These are phyloP conservation scores for Trichoderma orchidacearum DNA, from an alignment of 495 filamentous ascomycete genomes.

Conservation along the genomic window DNA sequence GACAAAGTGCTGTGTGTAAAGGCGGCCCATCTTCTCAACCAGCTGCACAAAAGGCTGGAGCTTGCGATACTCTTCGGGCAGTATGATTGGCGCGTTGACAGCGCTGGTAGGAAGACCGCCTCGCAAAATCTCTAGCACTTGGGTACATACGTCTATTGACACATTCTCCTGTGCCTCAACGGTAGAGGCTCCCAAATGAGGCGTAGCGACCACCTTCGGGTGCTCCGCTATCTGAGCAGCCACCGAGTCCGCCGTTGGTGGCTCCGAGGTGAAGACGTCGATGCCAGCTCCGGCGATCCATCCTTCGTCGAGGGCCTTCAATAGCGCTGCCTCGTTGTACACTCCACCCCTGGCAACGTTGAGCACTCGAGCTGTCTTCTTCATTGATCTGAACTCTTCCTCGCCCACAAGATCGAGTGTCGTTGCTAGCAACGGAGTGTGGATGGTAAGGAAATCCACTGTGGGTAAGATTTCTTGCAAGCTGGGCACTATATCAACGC, in stretches of 20 bases:
- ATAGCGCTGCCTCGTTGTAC: slow-evolving; percentile 55
- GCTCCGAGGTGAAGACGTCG: slow-evolving; percentile 64
- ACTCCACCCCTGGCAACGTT: slow-evolving; percentile 66
- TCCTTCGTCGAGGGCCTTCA: slow-evolving; percentile 50
- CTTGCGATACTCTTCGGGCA: slow-evolving; percentile 56
- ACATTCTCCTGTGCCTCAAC: slow-evolving; percentile 71
- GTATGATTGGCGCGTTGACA: slow-evolving; percentile 59
- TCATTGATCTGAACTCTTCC: slow-evolving; percentile 52
- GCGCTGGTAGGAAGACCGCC: slow-evolving; percentile 54
- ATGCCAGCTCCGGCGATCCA: slow-evolving; percentile 59
- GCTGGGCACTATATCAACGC: slow-evolving; percentile 38
- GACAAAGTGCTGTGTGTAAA: slow-evolving; percentile 59
- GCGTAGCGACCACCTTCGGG: slow-evolving; percentile 51
- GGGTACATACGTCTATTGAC: slow-evolving; percentile 56
- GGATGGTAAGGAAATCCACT: slow-evolving; percentile 61
- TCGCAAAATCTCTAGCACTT: slow-evolving; percentile 52
- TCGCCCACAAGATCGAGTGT: slow-evolving; percentile 53
- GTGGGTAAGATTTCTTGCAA: slow-evolving; percentile 42
- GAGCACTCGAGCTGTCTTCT: slow-evolving; percentile 46
- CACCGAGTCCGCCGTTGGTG: slow-evolving; percentile 36
- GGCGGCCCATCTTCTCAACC: slow-evolving; percentile 52
- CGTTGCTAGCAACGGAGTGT: slow-evolving; percentile 58
- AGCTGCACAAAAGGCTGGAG: slow-evolving; percentile 56
- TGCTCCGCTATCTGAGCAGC: slow-evolving; percentile 44
- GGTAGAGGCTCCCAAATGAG: slow-evolving; percentile 59